phyloP scores from a whole-genome alignment of 805 yeast genomes.

The Metschnikowia matae region DNA sequence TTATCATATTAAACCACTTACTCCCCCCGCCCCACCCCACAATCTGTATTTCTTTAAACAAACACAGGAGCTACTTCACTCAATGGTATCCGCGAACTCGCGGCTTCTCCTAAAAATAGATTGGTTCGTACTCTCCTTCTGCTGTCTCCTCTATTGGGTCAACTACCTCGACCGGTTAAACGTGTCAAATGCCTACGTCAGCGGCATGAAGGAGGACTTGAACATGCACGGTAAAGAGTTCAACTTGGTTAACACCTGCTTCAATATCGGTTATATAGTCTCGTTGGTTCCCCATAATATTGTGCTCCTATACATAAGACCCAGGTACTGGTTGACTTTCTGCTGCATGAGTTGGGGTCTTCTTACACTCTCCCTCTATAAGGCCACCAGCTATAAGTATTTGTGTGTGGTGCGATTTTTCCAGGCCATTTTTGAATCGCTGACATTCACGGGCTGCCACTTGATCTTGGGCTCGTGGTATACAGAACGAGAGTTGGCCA shows the following conservation, averaged over 20 bases:
- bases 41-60: too few relatives aligned
- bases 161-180: slow-evolving; percentile 60
- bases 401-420: slow-evolving; percentile 57
- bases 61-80: too few relatives aligned
- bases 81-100: background rate
- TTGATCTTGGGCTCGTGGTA: slow-evolving; percentile 52
- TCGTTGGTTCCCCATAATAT: slow-evolving; percentile 62
- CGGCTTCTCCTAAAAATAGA: slow-evolving; percentile 33
- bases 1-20: too few relatives aligned
- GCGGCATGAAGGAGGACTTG: slow-evolving; percentile 61
- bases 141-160: slow-evolving; percentile 40
- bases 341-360: slow-evolving; percentile 56
- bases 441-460: slow-evolving; percentile 54
- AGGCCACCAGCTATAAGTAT: slow-evolving; percentile 43
- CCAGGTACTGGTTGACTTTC: slow-evolving; percentile 53
- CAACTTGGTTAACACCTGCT: slow-evolving; percentile 51
- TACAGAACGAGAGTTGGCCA: slow-evolving; percentile 45
- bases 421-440: slow-evolving; percentile 57
- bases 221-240: slow-evolving; percentile 45
- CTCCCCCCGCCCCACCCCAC: too few relatives aligned
- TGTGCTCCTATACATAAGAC: slow-evolving; percentile 48
- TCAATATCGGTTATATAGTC: slow-evolving; percentile 57
- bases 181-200: slow-evolving; percentile 57
- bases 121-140: slow-evolving; percentile 40
- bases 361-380: slow-evolving; percentile 49